Conservation (phyloP, 148 eudicot species). For the Hydrangea macrophylla region DNA sequence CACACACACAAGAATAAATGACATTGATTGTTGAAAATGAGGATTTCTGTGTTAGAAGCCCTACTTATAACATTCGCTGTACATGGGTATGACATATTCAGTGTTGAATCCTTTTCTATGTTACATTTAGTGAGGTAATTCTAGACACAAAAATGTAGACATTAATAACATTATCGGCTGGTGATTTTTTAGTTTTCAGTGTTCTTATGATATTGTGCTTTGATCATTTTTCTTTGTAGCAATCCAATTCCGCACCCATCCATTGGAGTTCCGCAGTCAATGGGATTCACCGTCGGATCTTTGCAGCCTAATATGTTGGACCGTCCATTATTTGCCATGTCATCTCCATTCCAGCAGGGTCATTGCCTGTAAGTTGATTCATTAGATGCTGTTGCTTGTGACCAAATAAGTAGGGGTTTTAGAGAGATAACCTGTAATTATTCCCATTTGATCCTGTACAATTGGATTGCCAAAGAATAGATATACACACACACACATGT, state of each 20-base stretch:
- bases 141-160: no score
- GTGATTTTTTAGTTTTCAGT: neutral
- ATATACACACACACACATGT: no score
- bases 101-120: no score
- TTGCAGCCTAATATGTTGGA: slow-evolving; percentile 63
- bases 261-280: slow-evolving; percentile 53
- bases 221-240: slow-evolving; percentile 15
- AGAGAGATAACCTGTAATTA: slow-evolving; percentile 27
- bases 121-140: no score
- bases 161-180: neutral
- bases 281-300: slow-evolving; percentile 51
- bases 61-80: no score
- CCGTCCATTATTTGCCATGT: slow-evolving; percentile 54
- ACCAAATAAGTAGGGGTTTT: slow-evolving; percentile 16
- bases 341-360: slow-evolving; percentile 62
- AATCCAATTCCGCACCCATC: slow-evolving; percentile 46
- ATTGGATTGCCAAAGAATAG: neutral
- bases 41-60: no score
- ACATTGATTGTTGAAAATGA: no score
- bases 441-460: neutral
- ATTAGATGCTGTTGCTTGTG: slow-evolving; percentile 3
- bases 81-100: no score
- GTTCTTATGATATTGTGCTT: neutral
- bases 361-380: slow-evolving; percentile 37
- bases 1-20: no score